phyloP scores from a whole-genome alignment of 2,329 filamentous ascomycete species.

The Fusarium sp. region DNA sequence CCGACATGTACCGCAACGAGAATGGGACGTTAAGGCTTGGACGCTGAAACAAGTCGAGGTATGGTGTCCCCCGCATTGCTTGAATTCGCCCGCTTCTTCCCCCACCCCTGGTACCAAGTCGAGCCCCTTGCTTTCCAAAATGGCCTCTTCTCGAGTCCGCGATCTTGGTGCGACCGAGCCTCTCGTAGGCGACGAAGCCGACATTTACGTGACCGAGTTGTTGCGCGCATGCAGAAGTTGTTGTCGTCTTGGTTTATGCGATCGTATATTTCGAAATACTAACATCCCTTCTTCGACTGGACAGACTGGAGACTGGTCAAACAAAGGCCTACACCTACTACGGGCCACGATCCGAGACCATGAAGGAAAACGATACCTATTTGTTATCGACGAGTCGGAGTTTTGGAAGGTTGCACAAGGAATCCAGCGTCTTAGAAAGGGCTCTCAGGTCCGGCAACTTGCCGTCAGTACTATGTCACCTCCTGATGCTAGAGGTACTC shows the following conservation, averaged over 20 bases:
- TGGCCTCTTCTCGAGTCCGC: conserved; percentile 61
- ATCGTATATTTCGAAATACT: conserved; percentile 60
- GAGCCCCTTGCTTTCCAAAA: conserved; percentile 62
- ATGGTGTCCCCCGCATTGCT: conserved; percentile 78
- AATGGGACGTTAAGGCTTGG: conserved; percentile 99
- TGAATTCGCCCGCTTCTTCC: conserved; percentile 61
- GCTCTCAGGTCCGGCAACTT: conserved; percentile 70
- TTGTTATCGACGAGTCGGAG: conserved; percentile 74
- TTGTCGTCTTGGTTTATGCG: conserved; percentile 68
- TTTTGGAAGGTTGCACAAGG: conserved; percentile 76
- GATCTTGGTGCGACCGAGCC: conserved; percentile 64
- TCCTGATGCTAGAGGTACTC: conserved; percentile 65
- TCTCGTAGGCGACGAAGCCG: conserved; percentile 74
- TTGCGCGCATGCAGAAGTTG: conserved; percentile 74
- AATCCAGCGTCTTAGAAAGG: conserved; percentile 70
- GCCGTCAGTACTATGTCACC: conserved; percentile 69
- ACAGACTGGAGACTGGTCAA: conserved; percentile 68
- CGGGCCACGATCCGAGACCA: conserved; percentile 75
- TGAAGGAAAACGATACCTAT: conserved; percentile 75
- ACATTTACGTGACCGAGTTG: conserved; percentile 73
- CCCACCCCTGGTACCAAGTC: conserved; percentile 56
- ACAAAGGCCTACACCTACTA: conserved; percentile 71
- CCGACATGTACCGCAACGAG: conserved; percentile 88
- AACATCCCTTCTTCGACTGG: conserved; percentile 56
- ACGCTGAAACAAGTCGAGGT: conserved; percentile 93